phyloP scores from a whole-genome alignment of 495 filamentous ascomycete species.

The Neurospora discreta region DNA sequence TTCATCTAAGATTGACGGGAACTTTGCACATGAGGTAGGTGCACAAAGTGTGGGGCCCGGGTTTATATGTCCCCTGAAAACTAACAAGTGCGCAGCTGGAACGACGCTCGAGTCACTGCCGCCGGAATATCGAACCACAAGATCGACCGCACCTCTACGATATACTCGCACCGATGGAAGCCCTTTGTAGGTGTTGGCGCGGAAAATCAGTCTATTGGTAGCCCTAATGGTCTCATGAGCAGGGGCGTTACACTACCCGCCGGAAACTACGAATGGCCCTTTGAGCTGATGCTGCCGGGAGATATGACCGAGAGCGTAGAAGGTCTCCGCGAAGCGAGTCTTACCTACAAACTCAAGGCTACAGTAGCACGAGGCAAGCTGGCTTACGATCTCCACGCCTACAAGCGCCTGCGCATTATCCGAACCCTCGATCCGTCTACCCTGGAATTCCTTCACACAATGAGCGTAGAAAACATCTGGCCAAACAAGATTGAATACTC shows the following conservation, averaged over 20 bases:
- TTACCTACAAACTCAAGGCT: slow-evolving; percentile 82
- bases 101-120: slow-evolving; percentile 36
- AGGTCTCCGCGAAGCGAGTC: slow-evolving; percentile 65
- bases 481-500: slow-evolving; percentile 89
- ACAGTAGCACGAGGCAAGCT: slow-evolving; percentile 72
- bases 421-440: slow-evolving; percentile 72
- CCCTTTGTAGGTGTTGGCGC: slow-evolving; percentile 33
- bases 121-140: slow-evolving; percentile 38
- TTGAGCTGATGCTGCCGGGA: slow-evolving; percentile 67
- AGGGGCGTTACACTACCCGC: slow-evolving; percentile 51
- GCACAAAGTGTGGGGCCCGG: not conserved
- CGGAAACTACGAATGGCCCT: slow-evolving; percentile 86
- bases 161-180: slow-evolving; percentile 36
- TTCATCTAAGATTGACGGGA: slow-evolving; percentile 62
- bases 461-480: slow-evolving; percentile 95
- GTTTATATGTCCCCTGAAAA: not conserved
- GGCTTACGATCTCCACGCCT: slow-evolving; percentile 64
- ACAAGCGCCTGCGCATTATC: slow-evolving; percentile 76
- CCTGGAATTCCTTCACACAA: slow-evolving; percentile 73
- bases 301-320: slow-evolving; percentile 79
- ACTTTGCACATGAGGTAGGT: slow-evolving; percentile 57
- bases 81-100: slow-evolving; percentile 30
- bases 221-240: slow-evolving; percentile 5
- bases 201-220: slow-evolving; percentile 12
- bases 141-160: slow-evolving; percentile 30